Base-by-base conservation (phyloP, 208 protist species). In the Lotmaria passim region DNA sequence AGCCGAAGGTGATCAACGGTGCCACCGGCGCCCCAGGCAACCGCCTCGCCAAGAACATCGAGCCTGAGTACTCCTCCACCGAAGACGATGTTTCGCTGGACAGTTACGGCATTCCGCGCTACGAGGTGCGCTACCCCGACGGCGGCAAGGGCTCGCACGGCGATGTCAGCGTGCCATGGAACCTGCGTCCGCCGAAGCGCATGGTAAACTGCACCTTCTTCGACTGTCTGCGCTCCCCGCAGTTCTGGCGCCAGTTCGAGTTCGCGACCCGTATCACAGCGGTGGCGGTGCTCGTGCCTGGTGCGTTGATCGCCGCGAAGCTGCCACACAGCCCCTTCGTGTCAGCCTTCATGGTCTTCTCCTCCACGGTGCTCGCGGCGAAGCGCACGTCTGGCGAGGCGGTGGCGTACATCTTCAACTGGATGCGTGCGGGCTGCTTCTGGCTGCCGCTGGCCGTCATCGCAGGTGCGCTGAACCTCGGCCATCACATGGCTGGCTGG, bases 161-260 rank as follows among this genome's bases (percentile, higher is more conserved):
- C 39, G 79, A 71, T 56, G 69, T 88, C 28, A 87, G 75, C 59
- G 83, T 93, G 64, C 87, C 90, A 38, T 95, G 90, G 86, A 55
- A 90, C 41, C 60, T 91, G 41, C 85, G 86, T 21, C 76, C 81
- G 28, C 33, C 65, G 11, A 1, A 48, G 34, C 55, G 48, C 14
- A 64, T 65, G 23, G 41, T 60, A 11, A 67, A 65, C n/a, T 91
- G 67, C 74, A 78, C 55, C 28, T 87, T 86, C 67, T 92, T 94
- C 75, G 79, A 85, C 57, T 87, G 76, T 61, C 68, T 96, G 17
- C 72, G 76, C 26, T 52, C 66, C 26, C 58, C 69, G 11, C 78
- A 90, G 51, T 96, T 96, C 67, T 96, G 91, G 91, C 62, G 72
- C 21, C 89, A 91, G 51, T 61, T 93, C 34, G 85, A 93, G 73